Evolutionary conservation across 345 rosid species (phyloP), one percentile per base, ranked within the genome.

Genomic region (Moricandia moricandioides): DNA sequence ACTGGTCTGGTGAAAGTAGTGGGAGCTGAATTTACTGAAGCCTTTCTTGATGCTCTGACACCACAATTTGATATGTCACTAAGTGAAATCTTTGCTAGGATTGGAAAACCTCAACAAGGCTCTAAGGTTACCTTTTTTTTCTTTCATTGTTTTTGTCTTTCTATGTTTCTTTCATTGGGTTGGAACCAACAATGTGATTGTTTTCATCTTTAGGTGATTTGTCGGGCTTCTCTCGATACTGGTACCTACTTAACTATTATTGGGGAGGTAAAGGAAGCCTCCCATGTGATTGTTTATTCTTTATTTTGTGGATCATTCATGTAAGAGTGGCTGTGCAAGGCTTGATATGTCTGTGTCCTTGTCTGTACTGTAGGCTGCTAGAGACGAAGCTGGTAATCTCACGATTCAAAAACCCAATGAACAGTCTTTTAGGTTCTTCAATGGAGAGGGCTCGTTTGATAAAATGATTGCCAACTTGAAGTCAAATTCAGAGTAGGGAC

Each of bases 401-500:
- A 14, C 62, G 66, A 70, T 70, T 29, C 74, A 70, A 43, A 7
- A 7, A 29, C 43, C 58, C 5, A 37, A 30, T 8, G 14, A 57
- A 37, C 18, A 45, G 8, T 14, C 52, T 45, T 45, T 45, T 45
- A 45, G 17, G 52, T 39, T 70, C 57, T 70, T 29, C 13, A 1
- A 5, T 8, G 65, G 57, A 30, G 66, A 70, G 14, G 66, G 13
- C 10, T 55, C 52, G 12, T 69, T 69, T 69, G 63, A 69, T 8
- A 5, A n/a, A 13, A 69, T 69, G 72, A 35, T 69, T 56, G 52
- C 7, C 31, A 3, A 21, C 2, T 2, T 56, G 52, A 56, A 35
- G 64, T 35, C 74, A 11, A 8, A 29, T 18, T 59, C 66, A 29
- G 74, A 70, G 74, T 70, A 70, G 45, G 29, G 57, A 58, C 37